Base-by-base conservation (phyloP, 2,329 filamentous ascomycete genomes). In the Cladophialophora yegresii region DNA sequence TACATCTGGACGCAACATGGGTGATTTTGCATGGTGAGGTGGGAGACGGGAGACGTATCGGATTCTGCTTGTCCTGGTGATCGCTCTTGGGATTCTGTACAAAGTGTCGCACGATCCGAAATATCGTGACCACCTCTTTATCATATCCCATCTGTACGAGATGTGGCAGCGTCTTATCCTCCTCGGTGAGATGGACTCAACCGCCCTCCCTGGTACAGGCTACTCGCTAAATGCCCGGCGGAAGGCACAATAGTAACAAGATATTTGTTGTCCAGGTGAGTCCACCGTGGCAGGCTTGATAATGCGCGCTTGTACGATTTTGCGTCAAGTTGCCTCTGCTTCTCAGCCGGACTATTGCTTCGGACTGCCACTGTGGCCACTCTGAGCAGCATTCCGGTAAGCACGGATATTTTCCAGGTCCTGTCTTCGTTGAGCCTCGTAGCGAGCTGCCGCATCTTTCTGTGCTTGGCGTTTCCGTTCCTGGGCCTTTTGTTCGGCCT, bases 341-440 rank as follows among this genome's bases (percentile, higher is more conserved):
- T 28, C 26, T 28, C 26, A 6, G 26, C 26, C 36, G n/a, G 16
- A 7, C 16, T 43, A 43, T 43, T n/a, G 36, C 16, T 8, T 43
- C 13, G 5, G 36, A 43, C 36, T 43, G 36, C 36, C 36, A 16
- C n/a, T 7, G 3, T n/a, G 16, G 5, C 36, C 16, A 16, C 16
- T 16, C 36, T 43, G 36, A 43, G 36, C 49, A 20, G 62, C 57
- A 43, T 67, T 67, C 26, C 65, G 61, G 23, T 64, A 59, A 22
- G 50, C 32, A 32, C 65, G 63, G 43, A 62, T 54, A 30, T 62
- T 51, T 30, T 67, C 61, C 9, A 67, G 54, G 22, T 67, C 65
- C 23, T 59, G 61, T 45, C 45, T 54, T 26, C 65, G 65, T 47
- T 67, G 65, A 51, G 65, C 65, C 49, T 67, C 65, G 23, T 67